Conservation (phyloP, 2,329 filamentous ascomycete species). For the Thermomyces lanuginosus region DNA sequence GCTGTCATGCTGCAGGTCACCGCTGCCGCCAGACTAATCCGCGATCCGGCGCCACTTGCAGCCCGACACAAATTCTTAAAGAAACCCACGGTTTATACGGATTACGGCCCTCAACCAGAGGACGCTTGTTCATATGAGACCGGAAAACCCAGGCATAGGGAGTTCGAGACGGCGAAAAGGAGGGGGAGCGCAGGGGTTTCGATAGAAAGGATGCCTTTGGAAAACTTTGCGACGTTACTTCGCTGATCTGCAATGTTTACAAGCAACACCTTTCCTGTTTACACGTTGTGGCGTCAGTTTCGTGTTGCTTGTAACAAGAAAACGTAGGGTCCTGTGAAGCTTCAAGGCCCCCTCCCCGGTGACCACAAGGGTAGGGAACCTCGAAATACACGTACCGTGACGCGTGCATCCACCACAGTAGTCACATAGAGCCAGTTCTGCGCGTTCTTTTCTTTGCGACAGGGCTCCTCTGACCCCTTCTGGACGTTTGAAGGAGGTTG, state of each 20-base stretch:
- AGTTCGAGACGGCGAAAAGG: too few relatives aligned
- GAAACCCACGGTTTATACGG: constrained; percentile 5
- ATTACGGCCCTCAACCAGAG: constrained; percentile 4
- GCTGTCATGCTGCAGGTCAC: constrained; percentile 26
- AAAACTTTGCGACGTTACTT: too few relatives aligned
- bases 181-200: too few relatives aligned
- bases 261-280: too few relatives aligned
- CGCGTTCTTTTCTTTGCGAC: constrained; percentile 14
- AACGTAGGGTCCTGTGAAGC: too few relatives aligned
- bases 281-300: too few relatives aligned
- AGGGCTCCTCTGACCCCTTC: constrained; percentile 17
- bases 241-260: too few relatives aligned
- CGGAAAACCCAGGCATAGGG: constrained; percentile 14
- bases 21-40: constrained; percentile 22
- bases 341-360: too few relatives aligned
- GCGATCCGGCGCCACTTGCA: constrained; percentile 4
- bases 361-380: constrained; percentile 3
- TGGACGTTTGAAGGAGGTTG: constrained; percentile 17
- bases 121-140: constrained; percentile 16
- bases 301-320: too few relatives aligned
- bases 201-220: too few relatives aligned
- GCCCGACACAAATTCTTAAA: constrained; percentile 5
- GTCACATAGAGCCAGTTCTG: constrained; percentile 10
- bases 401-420: constrained; percentile 14
- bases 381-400: constrained; percentile 4